Conservation (phyloP, 75 land plant species). For the Pinus taeda region DNA sequence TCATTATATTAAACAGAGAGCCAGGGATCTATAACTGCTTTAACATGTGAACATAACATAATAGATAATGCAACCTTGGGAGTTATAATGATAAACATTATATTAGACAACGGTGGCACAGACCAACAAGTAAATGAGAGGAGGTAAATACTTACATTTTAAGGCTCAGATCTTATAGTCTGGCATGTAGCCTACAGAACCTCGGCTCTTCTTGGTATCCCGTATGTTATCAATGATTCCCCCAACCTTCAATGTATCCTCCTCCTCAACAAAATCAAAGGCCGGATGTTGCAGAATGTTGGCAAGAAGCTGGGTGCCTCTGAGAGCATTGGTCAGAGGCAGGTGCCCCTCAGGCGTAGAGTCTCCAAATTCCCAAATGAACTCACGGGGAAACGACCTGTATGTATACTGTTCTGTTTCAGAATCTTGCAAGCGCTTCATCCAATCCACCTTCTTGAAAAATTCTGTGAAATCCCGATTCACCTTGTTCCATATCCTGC, state of each 20-base stretch:
- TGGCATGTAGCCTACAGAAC: no score
- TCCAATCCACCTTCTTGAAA: constrained; percentile 85
- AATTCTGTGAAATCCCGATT: constrained; percentile 63
- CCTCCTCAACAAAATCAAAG: constrained; percentile 36
- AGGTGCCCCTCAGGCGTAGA: constrained; percentile 85
- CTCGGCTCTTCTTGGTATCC: no score
- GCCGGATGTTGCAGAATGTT: constrained; percentile 76
- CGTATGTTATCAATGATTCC: no score
- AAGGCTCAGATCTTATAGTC: no score
- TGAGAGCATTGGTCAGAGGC: constrained; percentile 85
- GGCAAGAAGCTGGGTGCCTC: constrained; percentile 82
- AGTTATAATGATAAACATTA: no score
- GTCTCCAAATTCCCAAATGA: constrained; percentile 69
- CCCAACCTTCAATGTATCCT: constrained; percentile 1
- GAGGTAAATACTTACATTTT: no score
- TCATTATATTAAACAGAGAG: no score
- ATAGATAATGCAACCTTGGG: no score
- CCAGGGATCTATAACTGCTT: no score
- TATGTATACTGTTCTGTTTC: constrained; percentile 75
- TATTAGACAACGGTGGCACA: no score
- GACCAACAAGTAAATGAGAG: no score
- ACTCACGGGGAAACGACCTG: constrained; percentile 83
- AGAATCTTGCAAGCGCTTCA: constrained; percentile 62
- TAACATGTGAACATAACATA: no score
- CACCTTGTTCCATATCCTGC: constrained; percentile 54